These are phyloP conservation scores for Apiospora rasikravindrae DNA, from an alignment of 2,329 filamentous ascomycete genomes.

Conservation along the genomic window DNA sequence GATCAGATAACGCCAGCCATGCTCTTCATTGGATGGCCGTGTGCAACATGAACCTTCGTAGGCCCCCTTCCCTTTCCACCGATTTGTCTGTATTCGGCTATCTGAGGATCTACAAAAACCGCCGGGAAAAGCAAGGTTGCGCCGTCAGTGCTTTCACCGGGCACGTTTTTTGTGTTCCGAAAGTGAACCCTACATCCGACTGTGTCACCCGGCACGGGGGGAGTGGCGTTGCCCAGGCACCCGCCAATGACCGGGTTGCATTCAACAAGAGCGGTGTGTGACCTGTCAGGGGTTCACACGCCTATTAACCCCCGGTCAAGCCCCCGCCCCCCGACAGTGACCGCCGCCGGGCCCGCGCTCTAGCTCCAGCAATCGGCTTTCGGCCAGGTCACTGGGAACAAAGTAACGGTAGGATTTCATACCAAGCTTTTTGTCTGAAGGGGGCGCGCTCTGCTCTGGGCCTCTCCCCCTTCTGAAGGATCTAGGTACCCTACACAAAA, in stretches of 20 bases:
- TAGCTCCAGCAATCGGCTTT: constrained; percentile 3
- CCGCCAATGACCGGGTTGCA: not conserved
- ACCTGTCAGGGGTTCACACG: not conserved
- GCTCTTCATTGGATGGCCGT: not conserved
- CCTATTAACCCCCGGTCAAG: not conserved
- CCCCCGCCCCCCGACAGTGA: not conserved
- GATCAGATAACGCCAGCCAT: not conserved
- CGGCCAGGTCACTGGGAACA: not conserved
- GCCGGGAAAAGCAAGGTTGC: not conserved
- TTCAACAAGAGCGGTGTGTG: constrained; percentile 14
- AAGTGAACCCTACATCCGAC: not conserved
- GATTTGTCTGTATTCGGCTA: constrained; percentile 7
- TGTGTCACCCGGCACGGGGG: not conserved
- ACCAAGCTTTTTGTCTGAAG: not conserved
- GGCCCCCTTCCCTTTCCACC: not conserved
- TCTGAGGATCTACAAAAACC: not conserved
- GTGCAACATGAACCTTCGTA: not conserved
- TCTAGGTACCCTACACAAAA: not conserved
- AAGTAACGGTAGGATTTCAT: not conserved
- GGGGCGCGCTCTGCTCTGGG: not conserved
- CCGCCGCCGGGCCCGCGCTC: not conserved
- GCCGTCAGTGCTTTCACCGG: not conserved
- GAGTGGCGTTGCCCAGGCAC: not conserved
- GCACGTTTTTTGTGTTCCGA: not conserved
- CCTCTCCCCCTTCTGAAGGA: not conserved